Conservation (phyloP, 2,329 filamentous ascomycete genomes). For the Pyrenophora seminiperda region DNA sequence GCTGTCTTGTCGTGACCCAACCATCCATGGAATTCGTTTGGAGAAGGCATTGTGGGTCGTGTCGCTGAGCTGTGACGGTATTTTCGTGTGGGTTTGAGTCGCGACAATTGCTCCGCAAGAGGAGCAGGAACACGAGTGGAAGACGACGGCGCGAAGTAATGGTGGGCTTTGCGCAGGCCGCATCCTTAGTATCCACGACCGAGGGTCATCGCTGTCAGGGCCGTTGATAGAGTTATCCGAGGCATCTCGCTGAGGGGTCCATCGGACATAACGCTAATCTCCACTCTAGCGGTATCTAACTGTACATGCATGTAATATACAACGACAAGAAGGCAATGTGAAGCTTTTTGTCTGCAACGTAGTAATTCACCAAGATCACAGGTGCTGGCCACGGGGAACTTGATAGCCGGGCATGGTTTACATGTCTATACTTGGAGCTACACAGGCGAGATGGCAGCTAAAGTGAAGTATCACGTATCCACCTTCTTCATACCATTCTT, state of each 20-base stretch:
- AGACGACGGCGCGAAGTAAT: no score
- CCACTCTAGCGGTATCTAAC: no score
- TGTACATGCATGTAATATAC: no score
- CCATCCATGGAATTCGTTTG: slow-evolving; percentile 63
- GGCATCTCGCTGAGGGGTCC: slow-evolving; percentile 21
- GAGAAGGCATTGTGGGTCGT: slow-evolving; percentile 29
- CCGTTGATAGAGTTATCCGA: slow-evolving; percentile 20
- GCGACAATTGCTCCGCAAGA: neutral
- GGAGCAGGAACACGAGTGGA: neutral
- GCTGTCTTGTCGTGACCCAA: slow-evolving; percentile 57
- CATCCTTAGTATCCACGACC: slow-evolving; percentile 6
- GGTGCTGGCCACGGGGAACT: neutral
- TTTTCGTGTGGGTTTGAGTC: neutral
- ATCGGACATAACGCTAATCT: neutral
- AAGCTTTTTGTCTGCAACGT: no score
- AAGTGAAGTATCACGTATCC: neutral
- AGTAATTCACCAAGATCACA: neutral
- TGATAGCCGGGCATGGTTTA: neutral
- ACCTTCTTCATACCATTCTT: slow-evolving; percentile 35
- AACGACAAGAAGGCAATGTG: no score
- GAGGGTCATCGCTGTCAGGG: slow-evolving; percentile 17
- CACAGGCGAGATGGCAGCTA: neutral
- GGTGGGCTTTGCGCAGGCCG: neutral
- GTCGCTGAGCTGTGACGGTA: neutral
- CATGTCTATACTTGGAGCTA: neutral